These are phyloP conservation scores for Evernia prunastri DNA, from an alignment of 495 filamentous ascomycete genomes.

Conservation along the genomic window DNA sequence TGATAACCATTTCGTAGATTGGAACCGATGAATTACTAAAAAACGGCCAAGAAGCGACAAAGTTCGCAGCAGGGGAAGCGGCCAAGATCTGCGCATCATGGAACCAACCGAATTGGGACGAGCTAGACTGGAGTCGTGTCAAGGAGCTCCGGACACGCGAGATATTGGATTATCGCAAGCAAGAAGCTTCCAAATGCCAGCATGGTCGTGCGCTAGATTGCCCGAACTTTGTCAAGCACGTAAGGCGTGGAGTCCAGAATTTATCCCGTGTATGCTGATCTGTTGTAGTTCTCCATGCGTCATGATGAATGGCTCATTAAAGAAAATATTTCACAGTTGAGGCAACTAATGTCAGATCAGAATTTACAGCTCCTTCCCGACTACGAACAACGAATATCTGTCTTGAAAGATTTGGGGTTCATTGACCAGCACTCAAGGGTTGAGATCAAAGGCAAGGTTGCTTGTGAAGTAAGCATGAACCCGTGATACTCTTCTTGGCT, in stretches of 20 bases:
- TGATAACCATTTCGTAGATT: conserved; percentile 25
- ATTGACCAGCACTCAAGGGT: conserved; percentile 79
- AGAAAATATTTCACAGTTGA: conserved; percentile 79
- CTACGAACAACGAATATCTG: conserved; percentile 90
- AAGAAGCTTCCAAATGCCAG: conserved; percentile 52
- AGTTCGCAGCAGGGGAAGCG: conserved; percentile 55
- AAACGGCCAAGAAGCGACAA: conserved; percentile 31
- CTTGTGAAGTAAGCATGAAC: conserved; percentile 61
- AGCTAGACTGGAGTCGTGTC: conserved; percentile 73
- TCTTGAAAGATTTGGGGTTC: conserved; percentile 84
- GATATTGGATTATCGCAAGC: conserved; percentile 58
- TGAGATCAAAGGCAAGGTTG: conserved; percentile 94
- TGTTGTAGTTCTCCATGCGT: conserved; percentile 69
- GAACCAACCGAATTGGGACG: conserved; percentile 69
- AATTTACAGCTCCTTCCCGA: conserved; percentile 96
- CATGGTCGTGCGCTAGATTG: conserved; percentile 58
- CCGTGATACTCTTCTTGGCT: background rate
- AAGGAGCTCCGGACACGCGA: conserved; percentile 72
- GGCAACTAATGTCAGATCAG: conserved; percentile 86
- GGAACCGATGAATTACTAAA: conserved; percentile 29
- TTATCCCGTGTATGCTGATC: conserved; percentile 23
- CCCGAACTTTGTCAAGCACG: conserved; percentile 74
- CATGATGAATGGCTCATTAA: conserved; percentile 92
- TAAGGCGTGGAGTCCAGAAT: conserved; percentile 36
- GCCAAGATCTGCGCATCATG: conserved; percentile 59